Conservation (phyloP, 305 asterid species). For the Fraxinus xanthoxyloides region DNA sequence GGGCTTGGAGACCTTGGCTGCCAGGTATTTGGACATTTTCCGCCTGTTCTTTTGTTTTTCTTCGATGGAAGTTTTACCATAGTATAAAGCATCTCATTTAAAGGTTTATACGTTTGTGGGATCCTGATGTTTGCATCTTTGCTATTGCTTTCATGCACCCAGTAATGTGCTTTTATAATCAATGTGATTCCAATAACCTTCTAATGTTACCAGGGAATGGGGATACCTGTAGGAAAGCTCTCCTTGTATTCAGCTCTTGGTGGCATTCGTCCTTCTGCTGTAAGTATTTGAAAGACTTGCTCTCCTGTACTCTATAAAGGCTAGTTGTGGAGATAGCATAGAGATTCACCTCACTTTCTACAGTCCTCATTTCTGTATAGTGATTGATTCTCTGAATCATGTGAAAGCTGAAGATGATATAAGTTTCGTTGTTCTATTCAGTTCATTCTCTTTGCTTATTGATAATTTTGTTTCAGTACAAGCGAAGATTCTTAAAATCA, state of each 20-base stretch:
- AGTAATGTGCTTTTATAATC: not conserved
- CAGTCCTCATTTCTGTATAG: not conserved
- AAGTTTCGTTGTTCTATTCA: not conserved
- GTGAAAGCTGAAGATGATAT: not conserved
- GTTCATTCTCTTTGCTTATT: not conserved
- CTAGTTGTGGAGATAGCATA: not conserved
- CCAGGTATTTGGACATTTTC: slow-evolving; percentile 32
- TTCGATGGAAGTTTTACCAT: not conserved
- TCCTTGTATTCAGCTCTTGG: slow-evolving; percentile 96
- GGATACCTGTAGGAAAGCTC: slow-evolving; percentile 94
- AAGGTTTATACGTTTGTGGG: not conserved
- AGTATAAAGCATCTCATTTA: not conserved
- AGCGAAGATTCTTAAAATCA: not conserved
- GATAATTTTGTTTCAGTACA: not conserved
- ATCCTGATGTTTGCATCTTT: not conserved
- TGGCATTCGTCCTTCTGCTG: slow-evolving; percentile 96
- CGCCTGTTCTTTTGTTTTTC: not conserved
- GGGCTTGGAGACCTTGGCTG: slow-evolving; percentile 66
- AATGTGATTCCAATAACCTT: not conserved
- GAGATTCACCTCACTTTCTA: not conserved
- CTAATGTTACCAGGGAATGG: slow-evolving; percentile 80
- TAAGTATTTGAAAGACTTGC: slow-evolving; percentile 41
- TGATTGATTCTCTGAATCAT: not conserved
- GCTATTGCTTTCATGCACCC: not conserved
- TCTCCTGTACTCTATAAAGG: slow-evolving; percentile 10